These are phyloP conservation scores for Pythium dissimile DNA, from an alignment of 352 stramenopile species.

Conservation along the genomic window DNA sequence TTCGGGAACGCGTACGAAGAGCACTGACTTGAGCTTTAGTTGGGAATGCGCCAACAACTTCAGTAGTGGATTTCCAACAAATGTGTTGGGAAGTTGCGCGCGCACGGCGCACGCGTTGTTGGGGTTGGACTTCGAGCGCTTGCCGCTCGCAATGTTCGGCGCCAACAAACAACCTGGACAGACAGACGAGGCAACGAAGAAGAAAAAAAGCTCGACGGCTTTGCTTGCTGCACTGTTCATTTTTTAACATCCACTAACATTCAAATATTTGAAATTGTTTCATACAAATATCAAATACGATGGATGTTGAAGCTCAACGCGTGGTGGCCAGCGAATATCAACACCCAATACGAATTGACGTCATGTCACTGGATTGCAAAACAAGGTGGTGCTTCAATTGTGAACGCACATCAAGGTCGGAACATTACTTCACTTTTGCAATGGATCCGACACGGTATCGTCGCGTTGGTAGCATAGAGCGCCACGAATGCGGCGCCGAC, in stretches of 20 bases:
- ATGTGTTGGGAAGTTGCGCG: not conserved
- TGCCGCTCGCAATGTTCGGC: constrained; percentile 8
- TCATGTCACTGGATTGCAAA: constrained; percentile 6
- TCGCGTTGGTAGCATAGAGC: too few species aligned
- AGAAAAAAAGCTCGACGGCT: not conserved
- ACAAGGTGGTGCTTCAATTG: not conserved
- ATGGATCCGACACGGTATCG: too few species aligned
- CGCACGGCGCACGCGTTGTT: not conserved
- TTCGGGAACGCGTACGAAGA: not conserved
- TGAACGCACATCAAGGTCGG: constrained; percentile 1
- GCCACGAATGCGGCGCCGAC: too few species aligned
- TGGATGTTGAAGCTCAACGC: constrained; percentile 7
- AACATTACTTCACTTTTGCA: not conserved
- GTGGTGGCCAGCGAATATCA: constrained; percentile 11
- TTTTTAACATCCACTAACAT: constrained; percentile 20
- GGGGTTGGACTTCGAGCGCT: not conserved
- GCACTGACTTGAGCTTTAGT: not conserved
- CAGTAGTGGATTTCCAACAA: not conserved
- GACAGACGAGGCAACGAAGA: constrained; percentile 11
- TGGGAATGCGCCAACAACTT: not conserved
- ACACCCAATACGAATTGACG: constrained; percentile 3
- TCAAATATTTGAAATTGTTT: constrained; percentile 22
- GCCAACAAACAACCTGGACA: constrained; percentile 5
- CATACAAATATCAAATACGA: constrained; percentile 17
- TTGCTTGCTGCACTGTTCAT: too few species aligned